Conservation (phyloP, 192 early-diverging fungal species). For the Pilobolus umbonatus region DNA sequence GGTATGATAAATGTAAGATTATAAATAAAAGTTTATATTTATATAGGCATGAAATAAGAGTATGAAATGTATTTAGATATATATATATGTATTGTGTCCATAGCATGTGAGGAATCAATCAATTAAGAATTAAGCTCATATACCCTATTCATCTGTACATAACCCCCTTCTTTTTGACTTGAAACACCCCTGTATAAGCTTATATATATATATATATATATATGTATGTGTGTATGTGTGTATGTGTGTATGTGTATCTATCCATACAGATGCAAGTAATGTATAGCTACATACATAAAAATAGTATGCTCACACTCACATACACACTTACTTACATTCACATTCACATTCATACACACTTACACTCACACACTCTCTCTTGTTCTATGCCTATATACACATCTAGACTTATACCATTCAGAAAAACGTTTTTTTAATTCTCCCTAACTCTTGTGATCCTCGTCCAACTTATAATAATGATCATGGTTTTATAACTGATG, state of each 20-base stretch:
- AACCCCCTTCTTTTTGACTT: too few species aligned
- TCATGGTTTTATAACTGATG: too few species aligned
- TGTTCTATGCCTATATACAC: not conserved
- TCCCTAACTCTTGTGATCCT: not conserved
- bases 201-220: too few species aligned
- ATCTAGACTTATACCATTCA: not conserved
- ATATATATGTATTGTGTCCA: not conserved
- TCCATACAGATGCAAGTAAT: not conserved
- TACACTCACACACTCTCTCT: not conserved
- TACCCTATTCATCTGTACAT: too few species aligned
- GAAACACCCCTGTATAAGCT: too few species aligned
- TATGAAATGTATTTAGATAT: not conserved
- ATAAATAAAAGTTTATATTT: not conserved
- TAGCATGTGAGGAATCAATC: too few species aligned
- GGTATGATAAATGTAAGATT: not conserved
- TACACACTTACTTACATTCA: not conserved
- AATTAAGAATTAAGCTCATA: too few species aligned
- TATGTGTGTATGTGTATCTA: too few species aligned
- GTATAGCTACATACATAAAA: not conserved
- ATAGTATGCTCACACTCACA: too few species aligned
- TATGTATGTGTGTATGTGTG: too few species aligned
- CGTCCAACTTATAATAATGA: not conserved
- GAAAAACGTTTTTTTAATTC: not conserved
- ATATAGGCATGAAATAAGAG: not conserved
- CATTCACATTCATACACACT: not conserved